Percentiles rank a stretch among this genome's conserved stretches.
Conservation (phyloP, 2,329 filamentous ascomycete genomes). For the Penicillium occitanis region DNA sequence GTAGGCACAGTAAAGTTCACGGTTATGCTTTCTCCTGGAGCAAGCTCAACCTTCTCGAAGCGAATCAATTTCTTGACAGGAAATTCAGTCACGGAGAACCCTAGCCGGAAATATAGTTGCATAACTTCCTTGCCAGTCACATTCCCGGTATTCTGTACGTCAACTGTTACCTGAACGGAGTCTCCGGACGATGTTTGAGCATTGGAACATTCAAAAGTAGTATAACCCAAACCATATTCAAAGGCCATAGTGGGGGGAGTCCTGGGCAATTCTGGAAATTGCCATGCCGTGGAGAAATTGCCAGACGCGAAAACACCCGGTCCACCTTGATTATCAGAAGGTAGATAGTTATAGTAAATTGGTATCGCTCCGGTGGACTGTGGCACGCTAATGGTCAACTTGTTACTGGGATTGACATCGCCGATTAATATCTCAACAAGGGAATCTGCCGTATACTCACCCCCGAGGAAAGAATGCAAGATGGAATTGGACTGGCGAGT, state of each 20-base stretch:
- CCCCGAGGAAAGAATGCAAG: neutral
- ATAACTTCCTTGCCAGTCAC: neutral
- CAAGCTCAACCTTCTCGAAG: neutral
- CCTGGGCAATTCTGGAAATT: neutral
- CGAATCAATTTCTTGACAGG: neutral
- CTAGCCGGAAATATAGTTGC: neutral
- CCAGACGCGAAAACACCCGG: neutral
- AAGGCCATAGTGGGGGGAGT: neutral
- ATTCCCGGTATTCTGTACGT: neutral
- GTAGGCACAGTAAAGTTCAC: neutral
- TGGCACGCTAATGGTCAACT: neutral
- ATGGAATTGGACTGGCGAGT: neutral
- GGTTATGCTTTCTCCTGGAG: neutral
- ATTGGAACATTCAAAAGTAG: neutral
- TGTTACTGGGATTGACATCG: neutral
- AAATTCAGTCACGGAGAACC: neutral
- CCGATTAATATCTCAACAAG: neutral
- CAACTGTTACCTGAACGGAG: neutral
- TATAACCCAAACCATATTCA: neutral
- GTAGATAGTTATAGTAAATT: neutral
- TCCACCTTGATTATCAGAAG: neutral
- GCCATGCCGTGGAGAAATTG: neutral
- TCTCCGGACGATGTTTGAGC: neutral
- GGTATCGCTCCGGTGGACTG: neutral
- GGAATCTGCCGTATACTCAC: neutral